phyloP scores from a whole-genome alignment of 352 stramenopile genomes.

The Globisporangium cederbergense region DNA sequence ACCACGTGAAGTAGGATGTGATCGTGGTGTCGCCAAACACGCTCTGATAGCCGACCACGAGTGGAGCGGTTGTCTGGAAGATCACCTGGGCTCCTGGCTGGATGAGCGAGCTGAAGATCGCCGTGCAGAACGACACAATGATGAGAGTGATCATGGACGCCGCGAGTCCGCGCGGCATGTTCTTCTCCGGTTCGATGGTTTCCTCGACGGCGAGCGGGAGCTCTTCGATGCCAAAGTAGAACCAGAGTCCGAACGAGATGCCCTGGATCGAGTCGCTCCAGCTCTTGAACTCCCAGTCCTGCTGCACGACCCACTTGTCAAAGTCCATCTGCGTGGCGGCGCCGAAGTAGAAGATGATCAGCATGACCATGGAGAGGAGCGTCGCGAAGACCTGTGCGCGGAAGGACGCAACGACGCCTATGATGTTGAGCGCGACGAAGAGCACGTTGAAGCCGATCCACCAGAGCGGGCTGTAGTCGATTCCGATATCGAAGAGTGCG shows the following conservation, averaged over 20 bases:
- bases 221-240: conserved; percentile 77
- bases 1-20: conserved; percentile 61
- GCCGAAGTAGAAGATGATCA: conserved; percentile 59
- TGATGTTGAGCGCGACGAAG: conserved; percentile 62
- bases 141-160: conserved; percentile 54
- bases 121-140: conserved; percentile 45
- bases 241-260: conserved; percentile 66
- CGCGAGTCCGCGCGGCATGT: conserved; percentile 58
- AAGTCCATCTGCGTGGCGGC: conserved; percentile 52
- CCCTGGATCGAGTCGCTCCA: conserved; percentile 43
- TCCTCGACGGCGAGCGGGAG: conserved; percentile 68
- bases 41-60: conserved; percentile 66
- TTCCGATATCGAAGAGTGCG: conserved; percentile 38
- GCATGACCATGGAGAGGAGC: conserved; percentile 40
- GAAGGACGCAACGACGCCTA: conserved; percentile 57
- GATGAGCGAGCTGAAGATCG: conserved; percentile 61
- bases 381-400: conserved; percentile 56
- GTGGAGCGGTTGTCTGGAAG: conserved; percentile 31
- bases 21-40: conserved; percentile 65
- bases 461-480: conserved; percentile 43
- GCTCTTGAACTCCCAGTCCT: conserved; percentile 48
- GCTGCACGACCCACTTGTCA: conserved; percentile 42
- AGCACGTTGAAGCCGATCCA: conserved; percentile 51
- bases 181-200: conserved; percentile 65
- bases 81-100: conserved; percentile 37